Evolutionary conservation across 2,329 filamentous ascomycete species (phyloP).

Genomic region (Aspergillus ibericus): DNA sequence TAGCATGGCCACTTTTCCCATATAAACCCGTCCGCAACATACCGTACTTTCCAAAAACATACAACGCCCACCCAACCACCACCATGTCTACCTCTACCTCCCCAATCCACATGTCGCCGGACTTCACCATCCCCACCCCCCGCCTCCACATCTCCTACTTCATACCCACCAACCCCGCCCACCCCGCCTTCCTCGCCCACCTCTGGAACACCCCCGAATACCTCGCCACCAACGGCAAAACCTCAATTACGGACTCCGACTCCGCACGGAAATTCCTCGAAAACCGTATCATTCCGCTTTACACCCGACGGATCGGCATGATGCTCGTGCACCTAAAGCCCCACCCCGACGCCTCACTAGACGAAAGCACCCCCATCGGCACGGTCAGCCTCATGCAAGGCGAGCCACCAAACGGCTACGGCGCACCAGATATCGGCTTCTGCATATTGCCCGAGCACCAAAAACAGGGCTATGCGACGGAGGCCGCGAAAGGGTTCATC

Average conservation of each 20-base stretch:
- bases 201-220: constrained; percentile 24
- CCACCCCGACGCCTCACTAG: background rate
- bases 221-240: constrained; percentile 13
- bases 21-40: no score
- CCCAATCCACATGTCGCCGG: background rate
- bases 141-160: constrained; percentile 21
- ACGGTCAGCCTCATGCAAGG: background rate
- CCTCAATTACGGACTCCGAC: constrained; percentile 11
- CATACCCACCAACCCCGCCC: constrained; percentile 10
- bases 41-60: no score
- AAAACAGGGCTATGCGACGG: background rate
- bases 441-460: background rate
- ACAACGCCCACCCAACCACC: background rate
- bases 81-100: background rate
- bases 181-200: constrained; percentile 18
- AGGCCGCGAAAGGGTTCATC: background rate
- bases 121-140: constrained; percentile 15
- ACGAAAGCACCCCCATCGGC: background rate
- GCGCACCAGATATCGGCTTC: background rate
- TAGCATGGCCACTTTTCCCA: no score
- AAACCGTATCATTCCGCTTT: background rate
- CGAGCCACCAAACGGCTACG: background rate
- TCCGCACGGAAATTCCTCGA: background rate
- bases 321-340: background rate
- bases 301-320: background rate